A percentile compares a stretch with the other conserved stretches of the same genome.
phyloP scores from a whole-genome alignment of 2,329 filamentous ascomycete species.

The Pyrenophora teres region DNA sequence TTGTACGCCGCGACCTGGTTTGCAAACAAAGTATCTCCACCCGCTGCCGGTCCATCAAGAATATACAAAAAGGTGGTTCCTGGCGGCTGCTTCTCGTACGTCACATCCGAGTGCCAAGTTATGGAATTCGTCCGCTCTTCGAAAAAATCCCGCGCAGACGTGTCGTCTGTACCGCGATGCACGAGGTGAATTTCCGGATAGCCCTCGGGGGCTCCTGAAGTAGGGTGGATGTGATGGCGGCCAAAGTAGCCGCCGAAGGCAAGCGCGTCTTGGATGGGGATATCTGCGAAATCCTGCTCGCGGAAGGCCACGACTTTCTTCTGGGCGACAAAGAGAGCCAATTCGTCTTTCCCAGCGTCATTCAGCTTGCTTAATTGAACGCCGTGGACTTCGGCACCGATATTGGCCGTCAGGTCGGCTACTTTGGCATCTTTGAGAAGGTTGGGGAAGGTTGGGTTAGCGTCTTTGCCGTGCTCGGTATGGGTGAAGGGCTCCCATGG shows the following conservation, averaged over 20 bases:
- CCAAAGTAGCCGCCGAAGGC: constrained; percentile 77
- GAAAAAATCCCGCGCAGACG: constrained; percentile 65
- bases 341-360: constrained; percentile 73
- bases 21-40: constrained; percentile 83
- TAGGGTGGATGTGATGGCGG: constrained; percentile 80
- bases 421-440: constrained; percentile 63
- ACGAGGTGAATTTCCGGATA: constrained; percentile 79
- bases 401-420: constrained; percentile 70
- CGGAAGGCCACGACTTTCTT: constrained; percentile 78
- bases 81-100: constrained; percentile 85
- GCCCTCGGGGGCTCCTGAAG: constrained; percentile 73
- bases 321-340: constrained; percentile 75
- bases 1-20: constrained; percentile 82
- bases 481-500: constrained; percentile 73
- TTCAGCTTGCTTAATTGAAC: constrained; percentile 72
- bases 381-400: constrained; percentile 72
- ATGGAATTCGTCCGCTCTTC: constrained; percentile 75
- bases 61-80: constrained; percentile 89
- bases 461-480: constrained; percentile 75
- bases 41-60: constrained; percentile 77
- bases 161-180: constrained; percentile 71
- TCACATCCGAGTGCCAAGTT: constrained; percentile 88
- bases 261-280: constrained; percentile 71
- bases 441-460: constrained; percentile 70
- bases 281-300: constrained; percentile 67